Conservation (phyloP, 176 grass and related monocot genomes). For the Oryza glaberrima region DNA sequence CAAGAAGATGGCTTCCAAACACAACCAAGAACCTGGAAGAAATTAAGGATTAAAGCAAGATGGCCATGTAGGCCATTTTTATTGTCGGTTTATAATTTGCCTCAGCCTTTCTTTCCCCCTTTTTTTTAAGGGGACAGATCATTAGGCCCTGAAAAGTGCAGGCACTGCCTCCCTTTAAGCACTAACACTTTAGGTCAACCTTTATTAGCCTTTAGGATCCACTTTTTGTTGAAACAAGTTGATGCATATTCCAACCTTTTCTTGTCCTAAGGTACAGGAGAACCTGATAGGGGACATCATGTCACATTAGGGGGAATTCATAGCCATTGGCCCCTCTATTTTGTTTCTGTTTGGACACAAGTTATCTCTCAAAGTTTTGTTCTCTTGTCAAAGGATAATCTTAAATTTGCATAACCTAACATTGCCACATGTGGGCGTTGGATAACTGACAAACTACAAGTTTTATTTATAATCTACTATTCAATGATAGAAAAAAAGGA, state of each 20-base stretch:
- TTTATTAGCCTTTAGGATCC: slow-evolving; percentile 26
- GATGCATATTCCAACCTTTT: slow-evolving; percentile 21
- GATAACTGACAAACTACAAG: neutral
- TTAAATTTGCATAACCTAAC: neutral
- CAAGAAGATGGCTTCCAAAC: slow-evolving; percentile 43
- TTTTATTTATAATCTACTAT: neutral
- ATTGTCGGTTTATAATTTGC: slow-evolving; percentile 51
- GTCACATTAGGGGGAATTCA: neutral
- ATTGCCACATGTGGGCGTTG: neutral
- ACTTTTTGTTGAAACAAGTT: slow-evolving; percentile 23
- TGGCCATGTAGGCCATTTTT: neutral
- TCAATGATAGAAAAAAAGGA: neutral
- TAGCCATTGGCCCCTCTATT: neutral
- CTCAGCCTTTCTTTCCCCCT: slow-evolving; percentile 1
- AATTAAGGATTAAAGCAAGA: slow-evolving; percentile 23
- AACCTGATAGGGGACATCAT: slow-evolving; percentile 28
- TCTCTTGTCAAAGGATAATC: neutral
- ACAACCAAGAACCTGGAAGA: slow-evolving; percentile 32
- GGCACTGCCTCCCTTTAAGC: neutral
- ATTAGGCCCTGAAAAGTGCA: slow-evolving; percentile 42
- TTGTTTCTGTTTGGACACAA: neutral
- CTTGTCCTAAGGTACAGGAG: slow-evolving; percentile 33
- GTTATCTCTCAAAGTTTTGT: neutral
- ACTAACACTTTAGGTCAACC: slow-evolving; percentile 13
- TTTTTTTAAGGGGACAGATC: slow-evolving; percentile 30